Percentiles rank a stretch among this genome's conserved stretches.
These are phyloP conservation scores for Leccinum sublutescens DNA, from an alignment of 768 basidiomycete species.

Conservation along the genomic window DNA sequence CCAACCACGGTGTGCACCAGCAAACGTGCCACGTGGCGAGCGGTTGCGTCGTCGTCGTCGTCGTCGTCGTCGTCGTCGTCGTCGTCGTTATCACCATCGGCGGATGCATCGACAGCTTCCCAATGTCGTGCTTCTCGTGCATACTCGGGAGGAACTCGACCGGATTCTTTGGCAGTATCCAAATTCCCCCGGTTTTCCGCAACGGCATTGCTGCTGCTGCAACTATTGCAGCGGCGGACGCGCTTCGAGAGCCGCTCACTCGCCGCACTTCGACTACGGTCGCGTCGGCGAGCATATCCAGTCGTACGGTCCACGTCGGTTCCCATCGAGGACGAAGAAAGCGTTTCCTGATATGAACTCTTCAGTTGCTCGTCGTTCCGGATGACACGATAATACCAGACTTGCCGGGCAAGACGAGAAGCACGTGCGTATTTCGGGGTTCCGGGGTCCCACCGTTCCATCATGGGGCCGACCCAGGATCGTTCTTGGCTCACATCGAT, in stretches of 20 bases:
- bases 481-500: neutral
- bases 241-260: constrained; percentile 32
- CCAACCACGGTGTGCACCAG: constrained; percentile 24
- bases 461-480: constrained; percentile 1
- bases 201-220: constrained; percentile 11
- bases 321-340: constrained; percentile 4
- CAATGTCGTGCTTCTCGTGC: constrained; percentile 2
- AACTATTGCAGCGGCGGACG: constrained; percentile 17
- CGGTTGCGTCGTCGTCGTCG: neutral
- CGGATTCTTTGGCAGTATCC: constrained; percentile 9
- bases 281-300: constrained; percentile 8
- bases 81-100: constrained; percentile 2
- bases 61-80: neutral
- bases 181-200: constrained; percentile 9
- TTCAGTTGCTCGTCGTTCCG: neutral
- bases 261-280: constrained; percentile 21
- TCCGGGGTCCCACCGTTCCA: constrained; percentile 7
- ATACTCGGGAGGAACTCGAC: constrained; percentile 10
- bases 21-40: constrained; percentile 15
- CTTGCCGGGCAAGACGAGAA: constrained; percentile 9
- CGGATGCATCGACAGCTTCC: neutral
- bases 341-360: constrained; percentile 15
- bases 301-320: neutral
- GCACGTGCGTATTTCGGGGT: constrained; percentile 15
- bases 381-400: neutral